These are phyloP conservation scores for Zymoseptoria pseudotritici DNA, from an alignment of 2,329 filamentous ascomycete species.

Conservation along the genomic window DNA sequence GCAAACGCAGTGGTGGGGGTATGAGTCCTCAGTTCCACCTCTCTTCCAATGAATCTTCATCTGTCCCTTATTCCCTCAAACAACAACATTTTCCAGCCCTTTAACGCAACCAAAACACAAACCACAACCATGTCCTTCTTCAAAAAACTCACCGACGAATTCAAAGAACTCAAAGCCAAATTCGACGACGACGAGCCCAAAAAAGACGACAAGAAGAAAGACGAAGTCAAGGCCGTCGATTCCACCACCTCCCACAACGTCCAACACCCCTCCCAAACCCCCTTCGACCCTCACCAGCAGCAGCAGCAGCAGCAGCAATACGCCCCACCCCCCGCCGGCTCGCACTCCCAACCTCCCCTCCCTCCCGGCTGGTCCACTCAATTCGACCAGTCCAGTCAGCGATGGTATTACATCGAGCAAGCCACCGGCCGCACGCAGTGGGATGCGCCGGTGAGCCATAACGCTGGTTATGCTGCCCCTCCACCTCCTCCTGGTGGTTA, in stretches of 20 bases:
- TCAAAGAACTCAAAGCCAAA: conserved; percentile 34
- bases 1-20: not conserved
- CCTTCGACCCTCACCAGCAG: conserved; percentile 12
- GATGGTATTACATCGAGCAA: conserved; percentile 59
- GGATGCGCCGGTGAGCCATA: conserved; percentile 45
- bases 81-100: not conserved
- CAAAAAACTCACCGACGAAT: conserved; percentile 41
- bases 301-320: conserved; percentile 19
- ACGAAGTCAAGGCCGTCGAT: conserved; percentile 21
- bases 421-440: conserved; percentile 56
- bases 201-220: conserved; percentile 25
- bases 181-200: conserved; percentile 29
- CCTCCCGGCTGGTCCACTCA: conserved; percentile 56
- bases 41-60: not conserved
- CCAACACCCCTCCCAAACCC: conserved; percentile 4
- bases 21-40: not conserved
- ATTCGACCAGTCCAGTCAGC: conserved; percentile 54
- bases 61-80: not conserved
- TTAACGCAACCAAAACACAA: not conserved
- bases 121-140: conserved; percentile 36
- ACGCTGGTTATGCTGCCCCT: conserved; percentile 22
- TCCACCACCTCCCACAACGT: conserved; percentile 18
- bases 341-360: conserved; percentile 39
- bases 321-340: conserved; percentile 21
- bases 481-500: conserved; percentile 14